Evolutionary conservation across 257 asterid genomes (phyloP).

Genomic region (Solanum medicagineum): DNA sequence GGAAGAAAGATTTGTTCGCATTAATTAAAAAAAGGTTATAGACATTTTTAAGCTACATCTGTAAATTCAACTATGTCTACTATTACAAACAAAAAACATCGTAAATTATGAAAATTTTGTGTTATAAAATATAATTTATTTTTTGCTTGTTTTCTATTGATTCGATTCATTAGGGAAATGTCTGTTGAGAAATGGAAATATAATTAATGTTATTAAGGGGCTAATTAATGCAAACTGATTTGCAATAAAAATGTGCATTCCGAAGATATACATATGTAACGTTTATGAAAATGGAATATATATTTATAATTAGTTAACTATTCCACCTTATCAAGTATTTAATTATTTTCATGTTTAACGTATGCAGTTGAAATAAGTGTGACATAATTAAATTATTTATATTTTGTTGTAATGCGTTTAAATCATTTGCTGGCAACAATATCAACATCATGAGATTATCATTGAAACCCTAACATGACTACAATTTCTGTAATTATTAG

Average conservation of each 20-base stretch:
- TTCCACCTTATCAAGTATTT: not conserved
- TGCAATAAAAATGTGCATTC: not conserved
- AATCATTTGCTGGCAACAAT: not conserved
- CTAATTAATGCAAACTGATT: not conserved
- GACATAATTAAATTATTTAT: not conserved
- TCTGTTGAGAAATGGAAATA: no score
- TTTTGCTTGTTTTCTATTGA: no score
- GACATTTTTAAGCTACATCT: no score
- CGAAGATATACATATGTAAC: not conserved
- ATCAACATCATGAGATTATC: constrained; percentile 8
- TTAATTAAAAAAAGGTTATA: no score
- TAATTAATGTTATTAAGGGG: not conserved
- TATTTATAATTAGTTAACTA: not conserved
- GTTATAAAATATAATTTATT: no score
- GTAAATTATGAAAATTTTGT: no score
- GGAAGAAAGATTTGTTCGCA: no score
- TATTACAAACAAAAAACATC: no score
- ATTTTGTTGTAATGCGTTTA: not conserved
- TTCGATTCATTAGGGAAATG: no score
- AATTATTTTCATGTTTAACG: not conserved
- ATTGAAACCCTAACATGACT: not conserved
- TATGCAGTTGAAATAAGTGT: not conserved
- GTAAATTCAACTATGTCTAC: no score
- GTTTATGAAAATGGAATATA: no score
- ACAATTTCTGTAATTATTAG: not conserved